These are phyloP conservation scores for Samsoniella hepiali DNA, from an alignment of 2,329 filamentous ascomycete species.

Conservation along the genomic window DNA sequence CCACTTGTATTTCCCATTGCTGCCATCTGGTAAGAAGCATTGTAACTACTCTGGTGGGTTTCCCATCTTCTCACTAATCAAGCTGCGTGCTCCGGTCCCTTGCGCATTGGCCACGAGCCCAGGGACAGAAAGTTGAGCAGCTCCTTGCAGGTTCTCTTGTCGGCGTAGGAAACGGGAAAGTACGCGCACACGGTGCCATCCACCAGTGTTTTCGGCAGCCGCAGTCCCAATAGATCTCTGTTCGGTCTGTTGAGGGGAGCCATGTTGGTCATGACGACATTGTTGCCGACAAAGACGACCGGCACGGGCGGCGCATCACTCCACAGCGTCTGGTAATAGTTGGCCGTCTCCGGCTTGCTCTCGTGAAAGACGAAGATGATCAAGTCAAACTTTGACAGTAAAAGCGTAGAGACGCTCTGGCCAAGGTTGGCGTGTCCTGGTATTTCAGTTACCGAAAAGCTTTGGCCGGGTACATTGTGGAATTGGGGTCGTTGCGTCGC, in stretches of 20 bases:
- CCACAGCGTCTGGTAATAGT: background rate
- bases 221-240: background rate
- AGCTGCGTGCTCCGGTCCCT: background rate
- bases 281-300: slow-evolving; percentile 1
- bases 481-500: background rate
- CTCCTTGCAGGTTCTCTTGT: background rate
- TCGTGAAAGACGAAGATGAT: background rate
- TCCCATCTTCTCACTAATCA: no score
- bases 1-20: no score
- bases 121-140: background rate
- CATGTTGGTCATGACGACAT: background rate
- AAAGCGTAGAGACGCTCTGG: background rate
- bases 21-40: no score
- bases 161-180: background rate
- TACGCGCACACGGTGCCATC: background rate
- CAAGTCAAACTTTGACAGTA: background rate
- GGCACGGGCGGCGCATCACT: background rate
- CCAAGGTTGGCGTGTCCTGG: background rate
- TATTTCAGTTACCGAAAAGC: background rate
- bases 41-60: background rate
- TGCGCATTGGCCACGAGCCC: background rate
- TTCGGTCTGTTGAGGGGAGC: background rate
- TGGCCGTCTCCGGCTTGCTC: background rate
- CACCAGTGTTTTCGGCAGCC: no score
- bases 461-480: background rate